A percentile compares a stretch with the other conserved stretches of the same genome.
phyloP scores from a whole-genome alignment of 2,329 filamentous ascomycete species.

The Pezicula radicicola region DNA sequence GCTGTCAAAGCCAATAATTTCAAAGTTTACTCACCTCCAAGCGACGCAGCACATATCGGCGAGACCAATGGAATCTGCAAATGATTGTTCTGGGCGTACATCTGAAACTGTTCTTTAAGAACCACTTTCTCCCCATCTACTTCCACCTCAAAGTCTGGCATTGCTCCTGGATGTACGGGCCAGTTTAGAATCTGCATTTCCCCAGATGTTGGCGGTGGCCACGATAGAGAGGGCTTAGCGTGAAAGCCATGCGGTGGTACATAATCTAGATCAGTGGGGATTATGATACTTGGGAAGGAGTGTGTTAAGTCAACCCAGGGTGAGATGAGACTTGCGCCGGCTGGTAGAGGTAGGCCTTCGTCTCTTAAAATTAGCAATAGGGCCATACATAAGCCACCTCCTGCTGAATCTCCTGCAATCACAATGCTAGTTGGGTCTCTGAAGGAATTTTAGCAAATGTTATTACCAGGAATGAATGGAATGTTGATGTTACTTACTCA shows the following conservation, averaged over 20 bases:
- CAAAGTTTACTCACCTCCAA: conserved; percentile 46
- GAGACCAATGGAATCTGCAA: conserved; percentile 84
- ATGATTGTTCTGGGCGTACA: conserved; percentile 77
- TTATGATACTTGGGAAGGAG: conserved; percentile 81
- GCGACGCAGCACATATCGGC: conserved; percentile 76
- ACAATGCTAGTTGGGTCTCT: conserved; percentile 72
- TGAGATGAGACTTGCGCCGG: conserved; percentile 82
- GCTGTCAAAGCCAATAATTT: too few relatives aligned
- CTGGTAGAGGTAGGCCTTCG: conserved; percentile 72
- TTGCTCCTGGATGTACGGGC: conserved; percentile 30
- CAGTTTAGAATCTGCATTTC: conserved; percentile 50
- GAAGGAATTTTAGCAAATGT: not conserved
- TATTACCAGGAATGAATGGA: not conserved
- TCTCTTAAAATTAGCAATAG: conserved; percentile 77
- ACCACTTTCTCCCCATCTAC: conserved; percentile 67
- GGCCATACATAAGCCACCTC: conserved; percentile 77
- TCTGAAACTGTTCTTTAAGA: conserved; percentile 86
- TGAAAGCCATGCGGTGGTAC: conserved; percentile 83
- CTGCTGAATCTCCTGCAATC: conserved; percentile 84
- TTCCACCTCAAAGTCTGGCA: conserved; percentile 56
- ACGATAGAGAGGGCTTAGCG: conserved; percentile 79
- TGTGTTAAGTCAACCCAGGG: conserved; percentile 94
- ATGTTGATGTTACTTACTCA: conserved; percentile 35
- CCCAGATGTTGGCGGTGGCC: conserved; percentile 83
- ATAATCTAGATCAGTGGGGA: conserved; percentile 72